Base-by-base conservation (phyloP, 176 grass and related monocot genomes). In the Rhynchospora tenuis region DNA sequence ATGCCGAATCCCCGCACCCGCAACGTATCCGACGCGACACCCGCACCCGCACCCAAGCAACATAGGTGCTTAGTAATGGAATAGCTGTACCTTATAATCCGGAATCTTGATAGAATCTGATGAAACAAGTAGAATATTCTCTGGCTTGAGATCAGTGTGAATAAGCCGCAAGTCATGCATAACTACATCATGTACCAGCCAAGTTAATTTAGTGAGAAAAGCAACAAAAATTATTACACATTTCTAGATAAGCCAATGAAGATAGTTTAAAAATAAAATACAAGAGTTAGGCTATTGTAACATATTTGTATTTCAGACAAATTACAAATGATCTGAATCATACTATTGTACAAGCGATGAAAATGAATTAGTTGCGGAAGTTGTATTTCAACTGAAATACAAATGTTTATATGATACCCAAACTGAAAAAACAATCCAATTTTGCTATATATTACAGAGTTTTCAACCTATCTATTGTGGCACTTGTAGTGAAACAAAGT, bases 81-180 rank as follows among this genome's bases (percentile, higher is more conserved):
- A 86, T 52, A 31, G 51, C 38, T 58, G 33, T 88, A 97, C 92
- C 89, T 90, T 95, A 88, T 93, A 89, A 91, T 98, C 92, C 70
- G 88, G 91, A 76, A 98, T 78, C 86, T 83, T 91, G 27, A 98
- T 81, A 62, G 84, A 89, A 7, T 95, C 96, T 12, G 93, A 60
- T 57, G 96, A 95, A 85, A 99, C 88, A 91, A 99, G 96, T 27
- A 99, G 93, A 88, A 99, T 93, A 75, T 95, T 98, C 77, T 98
- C 95, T 26, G 95, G 95, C 86, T 98, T 98, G 74, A 98, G 84
- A 93, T 98, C 95, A 17, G 92, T 98, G 80, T 98, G 95, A 87
- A 98, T 98, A 87, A 98, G 84, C 52, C 84, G 87, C 76, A 98
- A 87, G 52, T 98, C 95, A 87, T 98, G 95, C 95, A 98, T 98